Evolutionary conservation across 768 basidiomycete species (phyloP).

Genomic region (Obba rivulosa): DNA sequence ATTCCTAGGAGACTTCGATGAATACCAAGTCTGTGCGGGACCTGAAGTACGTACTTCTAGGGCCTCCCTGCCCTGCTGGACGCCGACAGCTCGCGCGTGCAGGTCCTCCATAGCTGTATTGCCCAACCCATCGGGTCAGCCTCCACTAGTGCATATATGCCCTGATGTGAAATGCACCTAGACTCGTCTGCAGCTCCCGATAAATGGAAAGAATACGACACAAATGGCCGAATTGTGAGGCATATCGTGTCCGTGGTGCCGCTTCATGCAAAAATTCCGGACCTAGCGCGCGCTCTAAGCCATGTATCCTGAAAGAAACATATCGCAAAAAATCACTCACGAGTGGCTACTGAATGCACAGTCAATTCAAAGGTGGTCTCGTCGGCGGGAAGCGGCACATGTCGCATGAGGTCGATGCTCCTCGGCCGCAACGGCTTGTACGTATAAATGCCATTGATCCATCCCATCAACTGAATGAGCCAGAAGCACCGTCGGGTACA

Average conservation of each 20-base stretch:
- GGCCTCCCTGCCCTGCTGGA: conserved; percentile 7
- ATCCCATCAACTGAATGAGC: conserved; percentile 63
- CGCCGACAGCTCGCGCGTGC: conserved; percentile 9
- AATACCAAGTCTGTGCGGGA: background rate
- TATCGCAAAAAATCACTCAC: conserved; percentile 6
- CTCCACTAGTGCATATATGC: background rate
- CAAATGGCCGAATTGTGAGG: conserved; percentile 73
- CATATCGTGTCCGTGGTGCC: conserved; percentile 52
- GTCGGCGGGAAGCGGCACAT: conserved; percentile 71
- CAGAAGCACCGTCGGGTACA: conserved; percentile 80
- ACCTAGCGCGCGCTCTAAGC: conserved; percentile 3
- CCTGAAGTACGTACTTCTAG: conserved; percentile 9
- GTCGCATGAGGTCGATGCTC: conserved; percentile 27
- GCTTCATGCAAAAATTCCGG: conserved; percentile 67
- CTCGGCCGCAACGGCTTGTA: conserved; percentile 30
- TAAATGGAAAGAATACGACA: conserved; percentile 66
- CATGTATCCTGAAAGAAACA: background rate
- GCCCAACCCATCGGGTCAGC: background rate
- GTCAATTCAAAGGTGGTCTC: conserved; percentile 74
- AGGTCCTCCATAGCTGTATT: conserved; percentile 14
- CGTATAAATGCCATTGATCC: conserved; percentile 35
- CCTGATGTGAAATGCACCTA: conserved; percentile 34
- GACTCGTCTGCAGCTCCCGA: conserved; percentile 49
- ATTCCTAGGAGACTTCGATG: conserved; percentile 39
- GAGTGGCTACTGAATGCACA: conserved; percentile 13